Base-by-base conservation (phyloP, 768 basidiomycete species). In the Lactarius akahatsu region DNA sequence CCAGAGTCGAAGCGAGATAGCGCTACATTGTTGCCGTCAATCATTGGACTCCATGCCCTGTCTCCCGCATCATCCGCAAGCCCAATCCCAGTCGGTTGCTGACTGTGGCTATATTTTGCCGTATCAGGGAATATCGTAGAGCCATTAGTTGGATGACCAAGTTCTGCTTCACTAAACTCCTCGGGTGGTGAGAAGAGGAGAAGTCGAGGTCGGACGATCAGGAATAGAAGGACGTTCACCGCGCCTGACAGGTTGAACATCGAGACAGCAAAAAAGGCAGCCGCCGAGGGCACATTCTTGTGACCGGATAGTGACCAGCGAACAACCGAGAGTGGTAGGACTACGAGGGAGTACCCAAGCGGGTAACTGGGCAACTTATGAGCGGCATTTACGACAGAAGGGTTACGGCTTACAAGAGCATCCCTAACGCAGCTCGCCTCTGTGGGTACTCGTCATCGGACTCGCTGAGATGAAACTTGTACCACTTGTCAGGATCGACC, bases 221-320 rank as follows among this genome's bases (percentile, higher is more conserved):
- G 70, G 40, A 81, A 70, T 7, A 83, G 74, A 26, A 78, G 40
- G 15, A 81, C 80, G 59, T 82, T 82, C 59, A 76, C 66, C 41
- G 74, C 69, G 13, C 81, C 81, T 52, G 78, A 80, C 62, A 81
- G 77, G 8, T 73, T 71, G 65, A 76, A 80, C n/a, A 79, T 61
- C 6, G 73, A 63, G n/a, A 72, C 64, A 36, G 73, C 77, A 30
- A 72, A 70, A 54, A 81, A 75, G 13, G 73, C 78, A 32, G 76
- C 76, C 13, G 75, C 74, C 2, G 77, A 71, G 2, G 76, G 67
- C 38, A 77, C 69, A 1, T 50, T 2, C 8, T 59, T 62, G 15
- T 20, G 50, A 30, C 61, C 40, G 65, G 79, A 80, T 9, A 66
- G 68, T 32, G 75, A 74, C 79, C 80, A 82, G 43, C 80, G 79